A percentile compares a stretch with the other conserved stretches of the same genome.
These are phyloP conservation scores for Daldinia concentrica DNA, from an alignment of 495 filamentous ascomycete species.

Conservation along the genomic window DNA sequence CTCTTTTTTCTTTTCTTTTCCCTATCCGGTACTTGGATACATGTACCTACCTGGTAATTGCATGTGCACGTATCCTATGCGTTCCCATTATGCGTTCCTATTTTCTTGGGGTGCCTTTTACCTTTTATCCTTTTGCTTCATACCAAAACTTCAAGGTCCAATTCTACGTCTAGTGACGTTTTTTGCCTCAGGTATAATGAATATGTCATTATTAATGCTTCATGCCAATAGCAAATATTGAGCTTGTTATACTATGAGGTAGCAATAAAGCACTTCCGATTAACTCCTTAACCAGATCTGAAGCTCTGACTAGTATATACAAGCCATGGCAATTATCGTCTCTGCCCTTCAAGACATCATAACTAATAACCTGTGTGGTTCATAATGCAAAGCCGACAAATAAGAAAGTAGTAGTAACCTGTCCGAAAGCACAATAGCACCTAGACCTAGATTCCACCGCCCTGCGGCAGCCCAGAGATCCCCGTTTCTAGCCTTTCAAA, in stretches of 20 bases:
- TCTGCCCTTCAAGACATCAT: not conserved
- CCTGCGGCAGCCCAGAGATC: constrained; percentile 8
- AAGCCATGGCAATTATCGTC: constrained; percentile 17
- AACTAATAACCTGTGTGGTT: constrained; percentile 3
- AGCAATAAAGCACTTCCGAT: constrained; percentile 17
- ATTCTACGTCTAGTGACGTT: not conserved
- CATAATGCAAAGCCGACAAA: constrained; percentile 11
- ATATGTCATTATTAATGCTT: not conserved
- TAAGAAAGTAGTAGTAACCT: not conserved
- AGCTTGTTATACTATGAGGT: not conserved
- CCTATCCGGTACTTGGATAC: not conserved
- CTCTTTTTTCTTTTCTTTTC: not conserved
- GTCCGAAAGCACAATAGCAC: constrained; percentile 9
- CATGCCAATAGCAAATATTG: not conserved
- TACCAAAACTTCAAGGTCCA: not conserved
- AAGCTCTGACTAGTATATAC: constrained; percentile 28
- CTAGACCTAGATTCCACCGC: constrained; percentile 8
- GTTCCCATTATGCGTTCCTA: too few species aligned
- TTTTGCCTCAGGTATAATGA: not conserved
- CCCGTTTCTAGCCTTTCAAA: constrained; percentile 12
- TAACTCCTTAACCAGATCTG: constrained; percentile 23
- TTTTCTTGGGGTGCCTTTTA: too few species aligned
- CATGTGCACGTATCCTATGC: not conserved
- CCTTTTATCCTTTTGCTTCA: not conserved
- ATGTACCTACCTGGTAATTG: not conserved